A percentile compares a stretch with the other conserved stretches of the same genome.
Evolutionary conservation across 2,329 filamentous ascomycete species (phyloP).

Genomic region (Trichoderma sp.): DNA sequence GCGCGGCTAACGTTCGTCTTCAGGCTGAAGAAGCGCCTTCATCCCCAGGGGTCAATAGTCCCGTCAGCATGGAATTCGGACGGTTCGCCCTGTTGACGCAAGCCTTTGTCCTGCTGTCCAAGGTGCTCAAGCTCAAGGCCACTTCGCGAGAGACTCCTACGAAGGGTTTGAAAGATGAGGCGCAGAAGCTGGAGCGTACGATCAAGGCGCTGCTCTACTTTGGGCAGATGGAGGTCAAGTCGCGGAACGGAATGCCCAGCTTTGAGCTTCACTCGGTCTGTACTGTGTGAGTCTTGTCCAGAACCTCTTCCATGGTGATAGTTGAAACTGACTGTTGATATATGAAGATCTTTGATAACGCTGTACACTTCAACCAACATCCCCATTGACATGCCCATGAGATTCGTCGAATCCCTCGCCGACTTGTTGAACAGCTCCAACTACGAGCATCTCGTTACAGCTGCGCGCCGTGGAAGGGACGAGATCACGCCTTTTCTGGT

Average conservation of each 20-base stretch:
- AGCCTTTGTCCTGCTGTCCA: not conserved
- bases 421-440: not conserved
- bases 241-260: not conserved
- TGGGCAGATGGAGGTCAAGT: constrained; percentile 9
- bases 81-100: constrained; percentile 12
- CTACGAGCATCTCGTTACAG: constrained; percentile 1
- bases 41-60: not conserved
- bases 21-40: constrained; percentile 5
- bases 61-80: constrained; percentile 17
- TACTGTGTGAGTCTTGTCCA: not conserved
- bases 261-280: constrained; percentile 8
- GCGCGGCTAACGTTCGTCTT: not conserved
- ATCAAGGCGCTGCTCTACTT: constrained; percentile 12
- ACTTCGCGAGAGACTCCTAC: not conserved
- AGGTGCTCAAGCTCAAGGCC: not conserved
- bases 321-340: not conserved
- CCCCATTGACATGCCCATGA: constrained; percentile 5
- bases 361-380: not conserved
- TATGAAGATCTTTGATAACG: constrained; percentile 9
- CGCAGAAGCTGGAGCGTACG: constrained; percentile 3
- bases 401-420: constrained; percentile 10
- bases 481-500: constrained; percentile 10
- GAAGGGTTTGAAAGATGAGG: constrained; percentile 4
- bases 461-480: constrained; percentile 4
- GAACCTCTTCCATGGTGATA: not conserved